Base-by-base conservation (phyloP, 1,139 yeast genomes). In the Maudiozyma humilis region DNA sequence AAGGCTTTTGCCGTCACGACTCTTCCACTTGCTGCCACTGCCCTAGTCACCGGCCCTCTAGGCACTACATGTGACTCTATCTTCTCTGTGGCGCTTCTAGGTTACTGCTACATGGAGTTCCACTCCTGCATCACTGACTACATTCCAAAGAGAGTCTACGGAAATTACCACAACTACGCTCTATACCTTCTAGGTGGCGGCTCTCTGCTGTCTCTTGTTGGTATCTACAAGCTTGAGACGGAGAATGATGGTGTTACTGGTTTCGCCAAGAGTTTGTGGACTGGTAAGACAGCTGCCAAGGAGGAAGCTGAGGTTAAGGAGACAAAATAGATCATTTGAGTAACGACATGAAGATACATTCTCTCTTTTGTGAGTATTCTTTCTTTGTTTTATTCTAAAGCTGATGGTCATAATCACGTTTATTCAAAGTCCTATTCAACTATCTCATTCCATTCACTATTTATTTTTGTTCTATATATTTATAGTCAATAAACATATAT, bases 81-180 rank as follows among this genome's bases (percentile, higher is more conserved):
- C 2, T 69, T 82, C 56, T 71, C 80, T 17, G 66, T 78, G 16
- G 64, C 77, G 19, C 60, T 81, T 47, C 67, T 82, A 54, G 73
- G 76, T 51, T 91, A 83, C 63, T 71, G 79, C 47, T 78, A 74
- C 62, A 76, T 79, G 53, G 93, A 91, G 29, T 76, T 82, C 69
- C 81, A 81, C 64, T 70, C 85, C 40, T 83, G 93, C 71, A 82
- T 84, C 54, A 78, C 77, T 47, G 94, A 84, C 65, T 84, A 84
- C 67, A 79, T 84, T 45, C 88, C 88, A 35, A 63, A 69, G 51
- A 72, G 94, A 68, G 84, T 79, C 16, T 84, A 79, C 58, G 91
- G 91, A 36, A 63, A 70, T 32, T 76, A 74, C 72, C 80, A 82
- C 65, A 71, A 71, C 52, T 69, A 70, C 51, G 88, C 88, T 49